phyloP scores from a whole-genome alignment of 2,329 filamentous ascomycete species.

The Cordyceps cateniannulata region DNA sequence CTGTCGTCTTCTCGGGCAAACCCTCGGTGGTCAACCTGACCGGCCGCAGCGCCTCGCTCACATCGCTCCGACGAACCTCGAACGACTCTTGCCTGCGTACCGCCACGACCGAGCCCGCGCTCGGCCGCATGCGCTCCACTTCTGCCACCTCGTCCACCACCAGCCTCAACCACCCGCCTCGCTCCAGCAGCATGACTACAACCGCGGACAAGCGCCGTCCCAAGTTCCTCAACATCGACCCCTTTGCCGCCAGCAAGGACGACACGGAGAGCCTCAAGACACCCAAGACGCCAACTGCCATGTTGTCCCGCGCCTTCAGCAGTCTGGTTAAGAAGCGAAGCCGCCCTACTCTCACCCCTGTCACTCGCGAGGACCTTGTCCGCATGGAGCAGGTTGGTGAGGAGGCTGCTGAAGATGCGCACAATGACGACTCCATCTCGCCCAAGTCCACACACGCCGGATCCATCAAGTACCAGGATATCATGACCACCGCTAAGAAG shows the following conservation, averaged over 20 bases:
- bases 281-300: slow-evolving; percentile 38
- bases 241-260: slow-evolving; percentile 38
- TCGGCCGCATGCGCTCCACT: slow-evolving; percentile 26
- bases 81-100: slow-evolving; percentile 22
- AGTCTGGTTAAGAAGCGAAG: slow-evolving; percentile 51
- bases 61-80: slow-evolving; percentile 21
- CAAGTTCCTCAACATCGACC: slow-evolving; percentile 48
- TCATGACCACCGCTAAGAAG: slow-evolving; percentile 38
- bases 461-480: slow-evolving; percentile 42
- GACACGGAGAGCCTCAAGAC: slow-evolving; percentile 27
- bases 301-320: slow-evolving; percentile 45
- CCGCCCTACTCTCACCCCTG: slow-evolving; percentile 37
- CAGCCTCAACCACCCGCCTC: slow-evolving; percentile 28
- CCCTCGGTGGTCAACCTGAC: slow-evolving; percentile 50
- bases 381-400: slow-evolving; percentile 31
- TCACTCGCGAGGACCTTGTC: slow-evolving; percentile 20
- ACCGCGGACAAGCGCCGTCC: slow-evolving; percentile 30
- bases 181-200: slow-evolving; percentile 39
- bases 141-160: slow-evolving; percentile 28
- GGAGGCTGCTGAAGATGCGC: slow-evolving; percentile 20
- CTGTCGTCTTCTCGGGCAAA: slow-evolving; percentile 53
- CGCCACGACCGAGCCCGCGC: slow-evolving; percentile 25
- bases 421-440: slow-evolving; percentile 10
- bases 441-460: slow-evolving; percentile 19
- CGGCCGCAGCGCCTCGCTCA: slow-evolving; percentile 38